Evolutionary conservation across 116 monocot species (phyloP).

Genomic region (Thalassia testudinum): DNA sequence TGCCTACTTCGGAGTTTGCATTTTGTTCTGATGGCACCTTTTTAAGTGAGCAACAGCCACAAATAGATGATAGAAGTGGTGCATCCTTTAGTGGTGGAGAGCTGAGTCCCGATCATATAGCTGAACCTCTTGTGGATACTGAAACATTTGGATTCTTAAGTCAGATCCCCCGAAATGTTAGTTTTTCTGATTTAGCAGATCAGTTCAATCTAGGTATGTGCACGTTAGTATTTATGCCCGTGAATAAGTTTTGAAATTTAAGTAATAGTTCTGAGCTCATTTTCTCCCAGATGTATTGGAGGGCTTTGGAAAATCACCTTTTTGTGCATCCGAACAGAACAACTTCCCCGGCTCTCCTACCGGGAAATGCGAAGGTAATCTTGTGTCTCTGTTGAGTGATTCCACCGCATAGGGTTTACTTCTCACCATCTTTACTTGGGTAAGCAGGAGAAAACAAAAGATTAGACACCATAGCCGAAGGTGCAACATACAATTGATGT

Average conservation of each 20-base stretch:
- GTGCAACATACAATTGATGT: conserved; percentile 1
- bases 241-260: too few species aligned
- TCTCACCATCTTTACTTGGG: not conserved
- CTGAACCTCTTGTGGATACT: conserved; percentile 42
- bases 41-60: conserved; percentile 26
- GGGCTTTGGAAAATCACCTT: conserved; percentile 75
- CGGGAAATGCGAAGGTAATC: conserved; percentile 33
- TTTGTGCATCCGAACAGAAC: conserved; percentile 43
- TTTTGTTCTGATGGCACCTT: conserved; percentile 37
- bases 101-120: conserved; percentile 34
- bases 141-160: conserved; percentile 59
- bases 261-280: too few species aligned
- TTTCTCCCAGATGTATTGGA: conserved; percentile 44
- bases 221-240: too few species aligned
- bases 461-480: conserved; percentile 10
- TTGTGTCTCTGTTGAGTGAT: not conserved
- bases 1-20: conserved; percentile 39
- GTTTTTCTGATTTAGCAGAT: conserved; percentile 88
- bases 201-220: conserved; percentile 53
- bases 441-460: conserved; percentile 10
- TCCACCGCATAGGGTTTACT: not conserved
- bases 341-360: conserved; percentile 36
- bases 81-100: conserved; percentile 53
- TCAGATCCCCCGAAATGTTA: conserved; percentile 79
- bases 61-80: conserved; percentile 41